Conservation (phyloP, 73 alveolate species). For the Paramecium octaurelia region DNA sequence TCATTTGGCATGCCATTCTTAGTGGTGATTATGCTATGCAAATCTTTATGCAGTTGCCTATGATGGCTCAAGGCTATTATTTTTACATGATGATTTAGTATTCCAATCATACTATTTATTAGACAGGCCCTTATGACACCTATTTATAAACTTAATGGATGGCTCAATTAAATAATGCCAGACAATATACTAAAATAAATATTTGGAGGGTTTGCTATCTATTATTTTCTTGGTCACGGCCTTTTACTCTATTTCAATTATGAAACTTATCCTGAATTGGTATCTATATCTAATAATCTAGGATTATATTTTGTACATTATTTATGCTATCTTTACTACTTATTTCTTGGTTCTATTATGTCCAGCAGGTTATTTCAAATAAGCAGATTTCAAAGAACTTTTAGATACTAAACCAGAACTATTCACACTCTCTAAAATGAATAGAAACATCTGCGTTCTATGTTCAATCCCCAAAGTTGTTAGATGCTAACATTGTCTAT, state of each 20-base stretch:
- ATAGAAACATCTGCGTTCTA: not conserved
- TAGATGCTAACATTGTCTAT: slow-evolving; percentile 13
- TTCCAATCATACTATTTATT: not conserved
- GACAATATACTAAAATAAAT: not conserved
- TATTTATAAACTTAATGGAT: not conserved
- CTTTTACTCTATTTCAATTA: not conserved
- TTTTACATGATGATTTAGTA: not conserved
- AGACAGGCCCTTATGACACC: not conserved
- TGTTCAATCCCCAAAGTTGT: slow-evolving; percentile 8
- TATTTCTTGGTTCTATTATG: not conserved
- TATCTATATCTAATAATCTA: not conserved
- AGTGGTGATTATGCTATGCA: not conserved
- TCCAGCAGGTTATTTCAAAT: not conserved
- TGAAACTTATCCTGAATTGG: not conserved
- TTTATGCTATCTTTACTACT: not conserved
- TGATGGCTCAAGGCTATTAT: slow-evolving; percentile 27
- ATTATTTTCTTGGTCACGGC: not conserved
- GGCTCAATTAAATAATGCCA: not conserved
- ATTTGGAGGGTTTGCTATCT: slow-evolving; percentile 14
- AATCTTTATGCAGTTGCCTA: not conserved
- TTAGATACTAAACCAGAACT: not conserved
- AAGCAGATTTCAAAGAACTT: slow-evolving; percentile 15
- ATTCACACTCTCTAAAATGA: not conserved
- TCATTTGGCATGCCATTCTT: not conserved
- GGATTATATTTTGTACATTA: not conserved